phyloP scores from a whole-genome alignment of 306 rosid species.

The Coriaria nepalensis region DNA sequence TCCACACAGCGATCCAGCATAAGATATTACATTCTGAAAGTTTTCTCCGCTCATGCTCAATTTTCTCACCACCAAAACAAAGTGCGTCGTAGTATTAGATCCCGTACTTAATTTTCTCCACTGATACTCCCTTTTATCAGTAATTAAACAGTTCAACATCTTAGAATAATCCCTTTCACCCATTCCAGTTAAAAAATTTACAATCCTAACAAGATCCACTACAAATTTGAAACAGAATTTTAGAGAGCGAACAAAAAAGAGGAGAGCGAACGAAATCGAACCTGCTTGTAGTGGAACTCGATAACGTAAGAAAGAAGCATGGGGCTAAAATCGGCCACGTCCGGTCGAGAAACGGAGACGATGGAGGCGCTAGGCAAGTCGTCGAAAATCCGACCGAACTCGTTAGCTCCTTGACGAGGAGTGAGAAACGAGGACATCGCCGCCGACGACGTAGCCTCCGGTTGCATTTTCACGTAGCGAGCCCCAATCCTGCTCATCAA shows the following conservation, averaged over 20 bases:
- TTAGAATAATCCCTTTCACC: too few relatives aligned
- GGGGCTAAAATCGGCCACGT: slow-evolving; percentile 81
- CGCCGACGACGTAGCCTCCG: slow-evolving; percentile 40
- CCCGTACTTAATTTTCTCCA: too few relatives aligned
- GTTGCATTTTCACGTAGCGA: slow-evolving; percentile 58
- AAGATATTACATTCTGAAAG: too few relatives aligned
- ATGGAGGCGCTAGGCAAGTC: slow-evolving; percentile 73
- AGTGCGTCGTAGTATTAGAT: too few relatives aligned
- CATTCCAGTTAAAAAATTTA: slow-evolving; percentile 6
- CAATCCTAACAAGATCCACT: not conserved
- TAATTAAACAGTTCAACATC: too few relatives aligned
- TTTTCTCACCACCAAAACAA: too few relatives aligned
- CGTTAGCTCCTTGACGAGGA: slow-evolving; percentile 26
- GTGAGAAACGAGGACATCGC: slow-evolving; percentile 31
- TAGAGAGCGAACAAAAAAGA: slow-evolving; percentile 1
- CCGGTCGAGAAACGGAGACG: slow-evolving; percentile 89
- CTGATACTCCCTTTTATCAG: too few relatives aligned
- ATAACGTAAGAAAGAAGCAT: slow-evolving; percentile 83
- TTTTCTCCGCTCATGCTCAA: too few relatives aligned
- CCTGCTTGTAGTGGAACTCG: slow-evolving; percentile 83
- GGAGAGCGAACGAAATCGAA: slow-evolving; percentile 6
- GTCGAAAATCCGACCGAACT: slow-evolving; percentile 57
- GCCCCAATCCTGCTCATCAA: slow-evolving; percentile 40
- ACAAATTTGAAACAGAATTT: not conserved
- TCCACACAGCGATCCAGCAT: too few relatives aligned